Evolutionary conservation across 805 yeast species (phyloP).

Genomic region (Teunomyces lycoperdinae): DNA sequence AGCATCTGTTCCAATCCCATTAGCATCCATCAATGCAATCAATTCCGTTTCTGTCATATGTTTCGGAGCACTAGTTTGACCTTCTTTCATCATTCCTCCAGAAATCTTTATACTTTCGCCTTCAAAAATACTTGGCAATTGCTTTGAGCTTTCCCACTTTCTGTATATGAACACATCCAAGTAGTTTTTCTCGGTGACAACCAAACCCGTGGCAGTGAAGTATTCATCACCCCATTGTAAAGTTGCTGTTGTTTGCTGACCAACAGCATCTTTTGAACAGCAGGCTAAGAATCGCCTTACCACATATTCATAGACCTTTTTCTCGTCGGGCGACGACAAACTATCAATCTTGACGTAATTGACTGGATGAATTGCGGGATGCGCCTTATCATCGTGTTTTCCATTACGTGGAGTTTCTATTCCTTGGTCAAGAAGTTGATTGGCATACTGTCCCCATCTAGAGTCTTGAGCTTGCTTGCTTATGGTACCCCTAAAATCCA

Average conservation of each 20-base stretch:
- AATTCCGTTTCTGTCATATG: slow-evolving; percentile 90
- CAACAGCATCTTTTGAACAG: slow-evolving; percentile 88
- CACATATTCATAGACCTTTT: slow-evolving; percentile 80
- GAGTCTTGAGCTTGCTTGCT: slow-evolving; percentile 54
- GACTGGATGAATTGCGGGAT: slow-evolving; percentile 97
- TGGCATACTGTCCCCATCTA: slow-evolving; percentile 75
- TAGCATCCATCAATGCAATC: slow-evolving; percentile 90
- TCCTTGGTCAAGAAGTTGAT: slow-evolving; percentile 27
- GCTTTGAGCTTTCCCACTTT: slow-evolving; percentile 68
- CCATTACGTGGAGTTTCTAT: slow-evolving; percentile 77
- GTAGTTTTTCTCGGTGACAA: slow-evolving; percentile 71
- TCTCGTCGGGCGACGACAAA: slow-evolving; percentile 44
- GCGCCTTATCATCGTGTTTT: slow-evolving; percentile 87
- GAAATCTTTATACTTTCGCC: slow-evolving; percentile 58
- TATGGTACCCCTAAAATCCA: slow-evolving; percentile 66
- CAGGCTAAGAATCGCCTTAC: slow-evolving; percentile 86
- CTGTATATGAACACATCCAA: slow-evolving; percentile 77
- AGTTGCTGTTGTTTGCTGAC: slow-evolving; percentile 59
- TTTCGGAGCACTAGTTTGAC: slow-evolving; percentile 77
- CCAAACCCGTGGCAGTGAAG: slow-evolving; percentile 71
- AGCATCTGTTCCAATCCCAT: slow-evolving; percentile 98
- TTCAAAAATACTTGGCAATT: slow-evolving; percentile 59
- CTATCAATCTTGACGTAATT: slow-evolving; percentile 35
- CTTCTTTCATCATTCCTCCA: slow-evolving; percentile 61
- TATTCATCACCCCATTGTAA: slow-evolving; percentile 76